Base-by-base conservation (phyloP, 1,284 basidiomycete species). In the Peniophora sp. region DNA sequence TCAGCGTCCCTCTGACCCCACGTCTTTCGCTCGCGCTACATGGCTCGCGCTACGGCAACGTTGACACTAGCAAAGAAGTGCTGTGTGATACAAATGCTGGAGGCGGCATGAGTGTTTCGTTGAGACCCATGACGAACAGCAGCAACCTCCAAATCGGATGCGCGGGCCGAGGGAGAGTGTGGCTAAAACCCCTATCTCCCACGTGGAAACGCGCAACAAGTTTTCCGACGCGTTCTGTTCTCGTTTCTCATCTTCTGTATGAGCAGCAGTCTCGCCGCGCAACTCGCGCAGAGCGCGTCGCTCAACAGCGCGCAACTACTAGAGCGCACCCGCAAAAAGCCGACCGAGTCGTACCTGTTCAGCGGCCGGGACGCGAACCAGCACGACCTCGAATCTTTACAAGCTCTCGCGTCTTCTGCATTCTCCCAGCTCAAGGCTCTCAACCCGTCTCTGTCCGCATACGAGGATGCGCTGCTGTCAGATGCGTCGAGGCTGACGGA, bases 301-400 rank as follows among this genome's bases (percentile, higher is more conserved):
- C 72, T 93, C 39, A 95, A 97, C 68, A 75, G 85, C 27, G 69
- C 79, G 39, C 72, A 93, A 44, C 78, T 94, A 24, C 80, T 81
- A 23, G 86, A 88, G 56, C 75, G 81, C 52, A 75, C 78, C 51
- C 80, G 81, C 63, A 32, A 32, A 32, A 78, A 79, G 68, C 63
- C 78, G 34, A 68, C 73, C 8, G 75, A 82, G 61, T 85, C 79
- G 0, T 99, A 97, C 72, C 82, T 99, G 48, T 99, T 97, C 68
- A 83, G 87, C 22, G 78, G 85, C 22, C 74, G 78, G 51, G 87
- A 92, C 52, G 91, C 92, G 12, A 81, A 86, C 54, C 72, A 81
- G 36, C 84, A 96, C 62, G 92, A 96, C 65, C 74, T 95, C 53
- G 88, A 94, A 63, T 83, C 94, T 14, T 81, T 99, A 45, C 81